These are phyloP conservation scores for Fusarium chuoi DNA, from an alignment of 2,329 filamentous ascomycete genomes.

Conservation along the genomic window DNA sequence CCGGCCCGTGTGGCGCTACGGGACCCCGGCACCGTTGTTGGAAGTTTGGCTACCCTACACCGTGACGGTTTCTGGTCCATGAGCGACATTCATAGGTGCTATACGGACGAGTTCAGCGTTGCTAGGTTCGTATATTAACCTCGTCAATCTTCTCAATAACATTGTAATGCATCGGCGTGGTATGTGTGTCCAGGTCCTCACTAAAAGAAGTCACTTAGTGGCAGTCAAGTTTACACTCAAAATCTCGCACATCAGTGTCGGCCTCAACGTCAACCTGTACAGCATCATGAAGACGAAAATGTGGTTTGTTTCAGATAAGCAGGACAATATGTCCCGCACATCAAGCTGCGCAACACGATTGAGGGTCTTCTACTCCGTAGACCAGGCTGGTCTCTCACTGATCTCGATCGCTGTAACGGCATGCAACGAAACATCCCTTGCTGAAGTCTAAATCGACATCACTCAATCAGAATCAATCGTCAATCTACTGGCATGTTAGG, in stretches of 20 bases:
- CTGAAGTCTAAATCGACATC: not conserved
- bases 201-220: not conserved
- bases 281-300: not conserved
- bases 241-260: not conserved
- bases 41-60: not conserved
- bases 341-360: not conserved
- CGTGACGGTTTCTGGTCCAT: too few relatives aligned
- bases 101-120: not conserved
- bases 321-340: too few relatives aligned
- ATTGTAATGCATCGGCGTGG: not conserved
- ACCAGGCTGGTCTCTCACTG: not conserved
- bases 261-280: not conserved
- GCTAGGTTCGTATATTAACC: not conserved
- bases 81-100: not conserved
- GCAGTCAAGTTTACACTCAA: not conserved
- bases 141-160: not conserved
- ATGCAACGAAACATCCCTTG: constrained; percentile 18
- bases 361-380: not conserved
- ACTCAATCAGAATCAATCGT: not conserved
- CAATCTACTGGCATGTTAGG: constrained; percentile 7
- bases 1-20: constrained; percentile 1
- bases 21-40: not conserved
- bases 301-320: not conserved
- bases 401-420: constrained; percentile 25
- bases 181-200: not conserved